These are phyloP conservation scores for Lipomyces sp. DNA, from an alignment of 805 yeast species.

Conservation along the genomic window DNA sequence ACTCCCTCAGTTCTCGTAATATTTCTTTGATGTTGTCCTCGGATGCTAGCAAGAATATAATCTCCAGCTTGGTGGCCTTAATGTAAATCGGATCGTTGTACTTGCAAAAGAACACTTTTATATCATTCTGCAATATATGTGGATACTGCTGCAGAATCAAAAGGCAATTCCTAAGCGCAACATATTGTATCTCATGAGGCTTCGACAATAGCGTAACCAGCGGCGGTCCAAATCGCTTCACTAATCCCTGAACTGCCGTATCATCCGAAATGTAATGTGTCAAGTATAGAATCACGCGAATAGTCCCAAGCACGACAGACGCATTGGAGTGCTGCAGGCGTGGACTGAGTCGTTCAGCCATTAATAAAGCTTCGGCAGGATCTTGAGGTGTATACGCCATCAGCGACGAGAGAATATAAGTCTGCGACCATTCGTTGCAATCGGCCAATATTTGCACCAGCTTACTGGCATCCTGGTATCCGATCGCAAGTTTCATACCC, in stretches of 20 bases:
- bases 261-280: constrained; percentile 69
- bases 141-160: constrained; percentile 70
- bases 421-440: constrained; percentile 72
- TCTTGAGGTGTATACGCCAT: constrained; percentile 72
- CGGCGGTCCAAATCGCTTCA: constrained; percentile 68
- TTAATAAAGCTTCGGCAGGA: constrained; percentile 63
- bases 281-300: constrained; percentile 72
- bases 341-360: constrained; percentile 70
- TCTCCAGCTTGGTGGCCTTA: constrained; percentile 87
- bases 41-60: constrained; percentile 77
- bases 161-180: constrained; percentile 79
- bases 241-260: constrained; percentile 58
- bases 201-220: constrained; percentile 70
- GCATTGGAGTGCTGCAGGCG: constrained; percentile 80
- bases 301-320: constrained; percentile 76
- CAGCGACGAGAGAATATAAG: constrained; percentile 66
- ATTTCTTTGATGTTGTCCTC: constrained; percentile 64
- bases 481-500: constrained; percentile 58
- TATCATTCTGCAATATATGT: constrained; percentile 63
- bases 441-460: constrained; percentile 50
- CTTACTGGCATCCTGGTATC: constrained; percentile 52
- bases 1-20: constrained; percentile 76
- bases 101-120: constrained; percentile 79
- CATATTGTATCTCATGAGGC: constrained; percentile 78
- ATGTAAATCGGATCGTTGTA: constrained; percentile 86